Base-by-base conservation (phyloP, 352 stramenopile genomes). In the Phytophthora cajani region DNA sequence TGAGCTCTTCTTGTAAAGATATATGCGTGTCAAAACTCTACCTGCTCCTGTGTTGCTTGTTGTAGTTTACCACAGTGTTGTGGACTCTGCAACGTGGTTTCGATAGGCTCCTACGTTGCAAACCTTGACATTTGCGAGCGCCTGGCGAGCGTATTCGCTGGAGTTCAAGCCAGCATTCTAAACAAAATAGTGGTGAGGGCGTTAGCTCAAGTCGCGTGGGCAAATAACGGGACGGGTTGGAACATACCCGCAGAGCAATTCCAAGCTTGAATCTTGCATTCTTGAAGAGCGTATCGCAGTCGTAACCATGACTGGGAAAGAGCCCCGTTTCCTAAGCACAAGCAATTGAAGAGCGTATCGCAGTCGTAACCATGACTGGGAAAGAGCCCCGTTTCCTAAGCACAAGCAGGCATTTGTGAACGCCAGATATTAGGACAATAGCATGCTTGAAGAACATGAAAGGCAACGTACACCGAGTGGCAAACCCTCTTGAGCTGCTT, bases 201-300 rank as follows among this genome's bases (percentile, higher is more conserved):
- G 30, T 33, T 33, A 33, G 30, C 7, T 7, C 30, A 9, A 42
- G 23, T 27, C 4, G 36, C 10, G 36, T 42, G 10, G 12, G 36
- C 36, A 42, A 42, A 42, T 16, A 47, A 8, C 17, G 12, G 19
- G 12, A 47, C 40, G 7, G 40, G 14, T 21, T 47, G 23, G 25
- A 25, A 38, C 72, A 11, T 69, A 90, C 82, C 36, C 84, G 85
- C 10, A 94, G 75, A 23, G 87, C 87, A 12, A 94, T 72, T 0
- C 87, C 87, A 14, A 94, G 78, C 57, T 91, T 91, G 63, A 94
- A 94, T 5, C 85, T 79, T n/a, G 87, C 87, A 33, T 93, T 91
- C 65, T 89, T 90, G 72, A 94, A 94, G 1, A 94, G 79, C 42
- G 74, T 92, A 21, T 90, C 80, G 44, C 74, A 88, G 67, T 93